Percentiles rank a stretch among this genome's conserved stretches.
These are phyloP conservation scores for Tricholoma sp. DNA, from an alignment of 768 basidiomycete genomes.

Conservation along the genomic window DNA sequence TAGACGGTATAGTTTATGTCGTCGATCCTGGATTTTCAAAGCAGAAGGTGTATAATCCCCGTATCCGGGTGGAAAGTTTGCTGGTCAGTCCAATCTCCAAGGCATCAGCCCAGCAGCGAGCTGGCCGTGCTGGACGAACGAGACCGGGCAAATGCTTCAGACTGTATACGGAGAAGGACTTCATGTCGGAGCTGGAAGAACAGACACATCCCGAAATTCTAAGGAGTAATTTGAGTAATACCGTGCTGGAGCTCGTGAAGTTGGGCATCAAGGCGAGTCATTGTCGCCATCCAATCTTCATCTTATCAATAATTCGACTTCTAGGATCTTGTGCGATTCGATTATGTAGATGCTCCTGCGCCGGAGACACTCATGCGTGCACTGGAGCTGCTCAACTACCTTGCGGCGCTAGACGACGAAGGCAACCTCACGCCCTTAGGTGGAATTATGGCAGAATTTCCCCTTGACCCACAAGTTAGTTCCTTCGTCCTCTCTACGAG, in stretches of 20 bases:
- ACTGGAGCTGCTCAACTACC: slow-evolving; percentile 87
- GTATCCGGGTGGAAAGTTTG: slow-evolving; percentile 92
- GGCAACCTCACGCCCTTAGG: slow-evolving; percentile 87
- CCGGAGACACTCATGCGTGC: slow-evolving; percentile 98
- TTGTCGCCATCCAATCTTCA: slow-evolving; percentile 1
- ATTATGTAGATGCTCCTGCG: slow-evolving; percentile 90
- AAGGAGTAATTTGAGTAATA: slow-evolving; percentile 88
- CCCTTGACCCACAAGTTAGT: slow-evolving; percentile 92
- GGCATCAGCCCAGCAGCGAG: slow-evolving; percentile 92
- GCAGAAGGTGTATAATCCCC: slow-evolving; percentile 97
- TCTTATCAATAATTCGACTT: slow-evolving; percentile 1
- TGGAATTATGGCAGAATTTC: slow-evolving; percentile 94
- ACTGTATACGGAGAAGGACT: slow-evolving; percentile 95
- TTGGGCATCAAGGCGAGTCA: slow-evolving; percentile 77
- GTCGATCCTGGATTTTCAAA: slow-evolving; percentile 98
- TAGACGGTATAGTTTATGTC: slow-evolving; percentile 99
- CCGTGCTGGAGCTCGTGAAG: slow-evolving; percentile 91
- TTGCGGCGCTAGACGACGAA: slow-evolving; percentile 91
- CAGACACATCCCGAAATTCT: slow-evolving; percentile 98
- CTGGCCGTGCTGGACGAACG: slow-evolving; percentile 94
- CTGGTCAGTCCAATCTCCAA: slow-evolving; percentile 95
- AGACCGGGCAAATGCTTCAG: slow-evolving; percentile 97
- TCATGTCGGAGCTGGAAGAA: slow-evolving; percentile 92
- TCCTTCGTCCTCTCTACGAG: background rate
- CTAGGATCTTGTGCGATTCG: slow-evolving; percentile 80